Evolutionary conservation across 257 asterid genomes (phyloP), one percentile per base, ranked within the genome.

Genomic region (Asclepias syriaca): DNA sequence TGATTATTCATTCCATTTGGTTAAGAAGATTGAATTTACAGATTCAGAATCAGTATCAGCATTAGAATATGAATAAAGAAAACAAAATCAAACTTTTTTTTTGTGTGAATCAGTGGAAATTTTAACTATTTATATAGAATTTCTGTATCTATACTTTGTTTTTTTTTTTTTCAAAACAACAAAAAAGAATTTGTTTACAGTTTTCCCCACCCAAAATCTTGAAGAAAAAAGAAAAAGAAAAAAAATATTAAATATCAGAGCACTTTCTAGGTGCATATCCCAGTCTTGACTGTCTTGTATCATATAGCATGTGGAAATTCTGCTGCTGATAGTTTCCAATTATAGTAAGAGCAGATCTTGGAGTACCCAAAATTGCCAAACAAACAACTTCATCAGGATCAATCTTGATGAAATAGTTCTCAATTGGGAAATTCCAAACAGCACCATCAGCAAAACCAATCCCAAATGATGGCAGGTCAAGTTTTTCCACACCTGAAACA

Each of bases 291-390:
- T 74, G 70, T 65, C 85, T 87, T 0, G 88, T 85, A 61, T 94
- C 98, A 66, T 91, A 94, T 72, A 88, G 24, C 24, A 94, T 82
- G 27, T 89, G 97, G 54, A 94, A 94, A 73, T 94, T 91, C 83
- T 94, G 98, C 81, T 94, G 98, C 59, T 94, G 98, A 22, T 91
- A 91, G 50, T 94, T 94, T 6, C 98, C 98, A 22, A 94, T 87
- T 16, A 94, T 94, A 0, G 98, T 91, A n/a, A 94, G 43, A n/a
- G 84, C 84, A 18, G 93, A 81, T 1, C 79, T 77, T 8, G 96
- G 89, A 43, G 96, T 91, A 49, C 97, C 98, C 66, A 94, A 29
- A 10, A 94, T 87, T 2, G 97, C 98, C 82, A 94, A 77, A 54
- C 98, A 94, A n/a, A 87, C 81, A 13, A 94, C 83, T 15, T 86